Conservation (phyloP, 495 filamentous ascomycete species). For the Xylaria palmicola region DNA sequence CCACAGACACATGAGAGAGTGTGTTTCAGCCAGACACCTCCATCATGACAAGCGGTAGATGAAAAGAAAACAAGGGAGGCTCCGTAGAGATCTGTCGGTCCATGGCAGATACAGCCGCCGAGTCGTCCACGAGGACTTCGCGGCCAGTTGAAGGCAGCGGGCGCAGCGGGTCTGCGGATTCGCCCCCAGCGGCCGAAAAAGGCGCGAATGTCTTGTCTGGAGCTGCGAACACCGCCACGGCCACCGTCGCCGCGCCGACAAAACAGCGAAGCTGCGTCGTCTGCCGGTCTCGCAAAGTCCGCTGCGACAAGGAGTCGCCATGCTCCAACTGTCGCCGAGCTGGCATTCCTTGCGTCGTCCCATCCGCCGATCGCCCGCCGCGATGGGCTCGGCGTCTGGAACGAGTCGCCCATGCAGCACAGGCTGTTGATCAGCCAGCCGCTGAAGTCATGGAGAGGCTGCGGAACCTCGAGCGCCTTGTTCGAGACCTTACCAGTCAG, state of each 20-base stretch:
- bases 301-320: conserved; percentile 59
- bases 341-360: conserved; percentile 55
- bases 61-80: too few species aligned
- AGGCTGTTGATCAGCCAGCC: conserved; percentile 20
- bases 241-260: conserved; percentile 9
- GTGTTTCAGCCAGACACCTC: not conserved
- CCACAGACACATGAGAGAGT: not conserved
- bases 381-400: conserved; percentile 54
- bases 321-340: conserved; percentile 60
- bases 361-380: conserved; percentile 45
- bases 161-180: not conserved
- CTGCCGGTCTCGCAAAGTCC: conserved; percentile 60
- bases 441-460: conserved; percentile 52
- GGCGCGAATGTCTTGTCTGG: not conserved
- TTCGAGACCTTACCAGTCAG: conserved; percentile 55
- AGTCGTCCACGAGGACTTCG: not conserved
- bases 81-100: not conserved
- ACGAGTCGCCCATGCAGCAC: conserved; percentile 21
- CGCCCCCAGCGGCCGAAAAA: not conserved
- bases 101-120: not conserved
- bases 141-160: not conserved
- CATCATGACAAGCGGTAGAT: not conserved
- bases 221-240: not conserved
- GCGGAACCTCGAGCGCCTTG: conserved; percentile 52
- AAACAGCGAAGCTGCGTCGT: conserved; percentile 56